A percentile compares a stretch with the other conserved stretches of the same genome.
These are phyloP conservation scores for Brettanomyces nanus DNA, from an alignment of 805 yeast genomes.

Conservation along the genomic window DNA sequence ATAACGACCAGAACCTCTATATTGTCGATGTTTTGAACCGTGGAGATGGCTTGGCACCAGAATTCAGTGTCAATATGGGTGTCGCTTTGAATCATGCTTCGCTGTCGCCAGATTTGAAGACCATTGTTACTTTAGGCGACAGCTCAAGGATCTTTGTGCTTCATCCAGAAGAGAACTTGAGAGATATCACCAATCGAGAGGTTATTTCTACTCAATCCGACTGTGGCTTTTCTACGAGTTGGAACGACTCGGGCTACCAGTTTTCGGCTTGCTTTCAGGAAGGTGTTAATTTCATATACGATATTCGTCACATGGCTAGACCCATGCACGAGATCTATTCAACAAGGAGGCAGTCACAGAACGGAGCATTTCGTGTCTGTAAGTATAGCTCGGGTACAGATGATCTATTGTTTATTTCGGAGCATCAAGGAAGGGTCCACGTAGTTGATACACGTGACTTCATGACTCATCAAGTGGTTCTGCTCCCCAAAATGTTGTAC, in stretches of 20 bases:
- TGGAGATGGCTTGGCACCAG: slow-evolving; percentile 1
- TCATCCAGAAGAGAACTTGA: slow-evolving; percentile 31
- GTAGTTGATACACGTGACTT: slow-evolving; percentile 71
- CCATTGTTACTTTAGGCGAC: slow-evolving; percentile 70
- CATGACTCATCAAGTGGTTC: slow-evolving; percentile 66
- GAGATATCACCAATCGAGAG: slow-evolving; percentile 29
- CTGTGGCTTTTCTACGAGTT: slow-evolving; percentile 77
- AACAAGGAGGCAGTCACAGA: slow-evolving; percentile 44
- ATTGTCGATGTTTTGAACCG: slow-evolving; percentile 34
- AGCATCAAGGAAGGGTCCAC: slow-evolving; percentile 84
- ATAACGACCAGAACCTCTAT: slow-evolving; percentile 72
- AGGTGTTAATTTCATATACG: slow-evolving; percentile 73
- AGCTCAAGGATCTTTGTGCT: slow-evolving; percentile 53
- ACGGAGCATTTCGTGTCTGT: slow-evolving; percentile 31
- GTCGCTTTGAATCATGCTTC: slow-evolving; percentile 71
- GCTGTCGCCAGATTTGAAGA: slow-evolving; percentile 53
- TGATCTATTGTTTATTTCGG: slow-evolving; percentile 69
- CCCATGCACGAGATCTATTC: slow-evolving; percentile 52
- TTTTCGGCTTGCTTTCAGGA: slow-evolving; percentile 82
- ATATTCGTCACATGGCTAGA: slow-evolving; percentile 49
- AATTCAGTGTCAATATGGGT: slow-evolving; percentile 37
- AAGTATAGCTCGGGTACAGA: slow-evolving; percentile 61
- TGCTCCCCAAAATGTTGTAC: slow-evolving; percentile 40
- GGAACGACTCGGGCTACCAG: slow-evolving; percentile 63
- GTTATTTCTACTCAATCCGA: slow-evolving; percentile 47